Conservation (phyloP, 768 basidiomycete species). For the Cytidiella melzeri region DNA sequence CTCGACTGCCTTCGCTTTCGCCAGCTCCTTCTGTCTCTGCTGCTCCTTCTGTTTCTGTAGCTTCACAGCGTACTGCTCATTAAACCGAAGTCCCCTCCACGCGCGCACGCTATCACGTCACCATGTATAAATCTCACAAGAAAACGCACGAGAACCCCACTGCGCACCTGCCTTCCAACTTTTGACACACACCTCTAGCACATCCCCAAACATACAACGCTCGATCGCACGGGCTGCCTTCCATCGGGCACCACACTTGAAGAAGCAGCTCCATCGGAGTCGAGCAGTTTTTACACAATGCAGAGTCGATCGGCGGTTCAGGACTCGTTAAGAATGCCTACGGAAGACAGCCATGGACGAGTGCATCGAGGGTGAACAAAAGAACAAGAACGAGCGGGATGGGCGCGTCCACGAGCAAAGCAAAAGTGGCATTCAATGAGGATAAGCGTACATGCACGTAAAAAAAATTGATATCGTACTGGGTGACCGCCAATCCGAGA, state of each 20-base stretch:
- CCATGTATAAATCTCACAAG: neutral
- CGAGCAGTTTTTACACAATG: constrained; percentile 66
- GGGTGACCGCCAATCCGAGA: constrained; percentile 88
- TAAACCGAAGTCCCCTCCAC: constrained; percentile 70
- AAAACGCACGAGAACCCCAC: constrained; percentile 5
- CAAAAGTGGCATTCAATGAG: constrained; percentile 34
- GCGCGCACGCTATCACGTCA: constrained; percentile 29
- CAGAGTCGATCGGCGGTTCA: constrained; percentile 57
- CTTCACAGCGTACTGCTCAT: constrained; percentile 69
- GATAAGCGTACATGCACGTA: constrained; percentile 36
- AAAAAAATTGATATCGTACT: constrained; percentile 59
- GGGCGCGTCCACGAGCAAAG: constrained; percentile 3
- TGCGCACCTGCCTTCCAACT: constrained; percentile 69
- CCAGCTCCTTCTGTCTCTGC: constrained; percentile 32
- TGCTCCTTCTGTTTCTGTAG: constrained; percentile 49
- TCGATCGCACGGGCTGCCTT: constrained; percentile 79
- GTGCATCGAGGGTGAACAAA: neutral
- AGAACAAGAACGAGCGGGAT: neutral
- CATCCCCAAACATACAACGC: constrained; percentile 87
- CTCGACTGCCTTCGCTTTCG: constrained; percentile 29
- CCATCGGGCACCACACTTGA: constrained; percentile 89
- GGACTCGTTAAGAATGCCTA: constrained; percentile 69
- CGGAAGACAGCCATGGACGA: too few species aligned
- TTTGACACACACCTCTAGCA: constrained; percentile 61
- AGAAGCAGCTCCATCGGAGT: constrained; percentile 75